Conservation (phyloP, 106 monocot genomes). For the Amphibolis antarctica region DNA sequence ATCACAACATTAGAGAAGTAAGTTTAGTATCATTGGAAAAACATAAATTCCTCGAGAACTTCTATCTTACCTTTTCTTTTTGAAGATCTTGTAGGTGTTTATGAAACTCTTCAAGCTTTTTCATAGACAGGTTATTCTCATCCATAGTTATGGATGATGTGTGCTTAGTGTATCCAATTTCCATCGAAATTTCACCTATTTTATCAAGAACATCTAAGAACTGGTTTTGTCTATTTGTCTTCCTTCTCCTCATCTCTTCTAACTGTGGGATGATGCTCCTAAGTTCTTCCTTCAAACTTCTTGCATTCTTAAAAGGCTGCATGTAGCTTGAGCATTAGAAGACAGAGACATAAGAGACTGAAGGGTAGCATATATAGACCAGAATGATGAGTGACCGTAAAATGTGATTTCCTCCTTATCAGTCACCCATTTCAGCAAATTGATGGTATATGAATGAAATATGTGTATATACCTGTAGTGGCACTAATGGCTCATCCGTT, state of each 20-base stretch:
- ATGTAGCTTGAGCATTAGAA: neutral
- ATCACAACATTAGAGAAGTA: no score
- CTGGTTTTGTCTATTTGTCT: conserved; percentile 39
- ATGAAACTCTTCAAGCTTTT: conserved; percentile 65
- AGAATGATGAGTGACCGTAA: no score
- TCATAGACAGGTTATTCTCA: conserved; percentile 47
- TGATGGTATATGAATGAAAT: neutral
- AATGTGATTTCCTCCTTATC: no score
- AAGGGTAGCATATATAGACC: neutral
- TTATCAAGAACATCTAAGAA: conserved; percentile 56
- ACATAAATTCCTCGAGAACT: no score
- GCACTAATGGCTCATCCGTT: conserved; percentile 37
- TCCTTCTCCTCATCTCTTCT: conserved; percentile 68
- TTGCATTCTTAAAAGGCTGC: conserved; percentile 41
- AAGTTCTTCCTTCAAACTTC: conserved; percentile 55
- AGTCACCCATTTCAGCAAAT: neutral
- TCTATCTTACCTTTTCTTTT: conserved; percentile 62
- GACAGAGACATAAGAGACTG: neutral
- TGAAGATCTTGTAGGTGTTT: conserved; percentile 45
- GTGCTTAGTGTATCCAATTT: conserved; percentile 35
- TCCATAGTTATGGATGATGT: conserved; percentile 14
- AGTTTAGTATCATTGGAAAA: no score
- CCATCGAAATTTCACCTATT: conserved; percentile 45
- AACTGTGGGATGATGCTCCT: conserved; percentile 33
- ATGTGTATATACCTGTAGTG: conserved; percentile 37